These are phyloP conservation scores for Backusella morwellensis DNA, from an alignment of 192 early-diverging fungal genomes.

Conservation along the genomic window DNA sequence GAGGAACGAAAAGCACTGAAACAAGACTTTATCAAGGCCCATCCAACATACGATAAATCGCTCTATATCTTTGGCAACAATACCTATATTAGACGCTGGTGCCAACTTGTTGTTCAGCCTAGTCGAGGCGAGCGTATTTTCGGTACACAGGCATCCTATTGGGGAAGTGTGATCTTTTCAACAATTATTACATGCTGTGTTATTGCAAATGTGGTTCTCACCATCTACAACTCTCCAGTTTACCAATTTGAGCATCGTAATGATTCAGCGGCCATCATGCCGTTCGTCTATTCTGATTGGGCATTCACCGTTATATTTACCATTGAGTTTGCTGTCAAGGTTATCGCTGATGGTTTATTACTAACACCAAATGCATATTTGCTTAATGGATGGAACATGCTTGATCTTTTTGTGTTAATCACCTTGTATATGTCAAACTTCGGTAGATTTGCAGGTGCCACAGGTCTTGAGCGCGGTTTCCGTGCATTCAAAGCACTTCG, in stretches of 20 bases:
- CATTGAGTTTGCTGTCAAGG: conserved; percentile 50
- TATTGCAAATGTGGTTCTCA: conserved; percentile 46
- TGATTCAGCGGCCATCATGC: background rate
- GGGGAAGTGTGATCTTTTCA: conserved; percentile 44
- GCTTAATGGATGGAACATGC: conserved; percentile 53
- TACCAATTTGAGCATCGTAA: conserved; percentile 43
- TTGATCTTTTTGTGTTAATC: conserved; percentile 58
- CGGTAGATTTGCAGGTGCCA: conserved; percentile 33
- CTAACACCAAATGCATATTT: conserved; percentile 62
- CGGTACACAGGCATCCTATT: conserved; percentile 37
- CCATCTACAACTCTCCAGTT: conserved; percentile 42
- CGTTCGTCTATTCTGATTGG: conserved; percentile 36
- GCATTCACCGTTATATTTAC: conserved; percentile 53
- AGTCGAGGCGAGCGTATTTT: conserved; percentile 47
- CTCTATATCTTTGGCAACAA: conserved; percentile 49
- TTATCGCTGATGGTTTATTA: conserved; percentile 59
- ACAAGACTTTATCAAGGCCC: conserved; percentile 39
- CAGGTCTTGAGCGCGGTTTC: conserved; percentile 44
- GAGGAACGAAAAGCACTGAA: conserved; percentile 40
- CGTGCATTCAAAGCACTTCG: conserved; percentile 57
- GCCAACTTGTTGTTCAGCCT: conserved; percentile 50
- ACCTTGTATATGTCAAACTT: conserved; percentile 51
- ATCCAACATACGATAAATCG: conserved; percentile 51
- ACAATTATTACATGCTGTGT: conserved; percentile 46
- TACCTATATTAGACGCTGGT: conserved; percentile 43